A percentile compares a stretch with the other conserved stretches of the same genome.
Conservation (phyloP, 2,329 filamentous ascomycete species). For the Cladophialophora carrionii region DNA sequence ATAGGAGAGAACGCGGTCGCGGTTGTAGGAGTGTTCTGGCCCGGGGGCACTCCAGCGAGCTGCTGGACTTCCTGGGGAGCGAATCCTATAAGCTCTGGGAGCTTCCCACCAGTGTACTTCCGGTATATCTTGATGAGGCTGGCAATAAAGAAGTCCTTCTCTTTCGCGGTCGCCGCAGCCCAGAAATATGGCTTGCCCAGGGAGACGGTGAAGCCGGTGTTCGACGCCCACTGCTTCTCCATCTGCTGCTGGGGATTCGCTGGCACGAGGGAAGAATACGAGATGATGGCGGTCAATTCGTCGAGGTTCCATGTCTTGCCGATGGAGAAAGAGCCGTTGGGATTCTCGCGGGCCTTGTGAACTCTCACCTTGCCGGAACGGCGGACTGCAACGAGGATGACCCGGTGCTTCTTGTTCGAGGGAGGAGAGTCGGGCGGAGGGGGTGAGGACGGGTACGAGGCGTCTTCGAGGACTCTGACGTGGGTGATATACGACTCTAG, state of each 20-base stretch:
- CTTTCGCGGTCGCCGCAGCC: conserved; percentile 89
- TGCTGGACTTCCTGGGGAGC: conserved; percentile 76
- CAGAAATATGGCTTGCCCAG: conserved; percentile 96
- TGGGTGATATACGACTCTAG: conserved; percentile 98
- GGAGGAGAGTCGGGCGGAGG: conserved; percentile 76
- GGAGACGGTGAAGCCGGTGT: conserved; percentile 82
- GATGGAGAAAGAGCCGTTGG: conserved; percentile 91
- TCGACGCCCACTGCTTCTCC: conserved; percentile 74
- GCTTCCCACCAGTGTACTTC: conserved; percentile 88
- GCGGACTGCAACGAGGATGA: conserved; percentile 91
- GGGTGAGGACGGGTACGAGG: conserved; percentile 77
- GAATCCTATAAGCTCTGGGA: conserved; percentile 80
- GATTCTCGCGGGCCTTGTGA: conserved; percentile 96
- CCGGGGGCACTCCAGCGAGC: conserved; percentile 61
- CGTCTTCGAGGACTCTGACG: conserved; percentile 86
- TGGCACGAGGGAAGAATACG: conserved; percentile 68
- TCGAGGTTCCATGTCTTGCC: conserved; percentile 98
- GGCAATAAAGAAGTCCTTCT: conserved; percentile 98
- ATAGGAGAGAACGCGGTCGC: conserved; percentile 35
- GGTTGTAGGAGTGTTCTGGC: conserved; percentile 35
- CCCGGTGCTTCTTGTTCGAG: conserved; percentile 79
- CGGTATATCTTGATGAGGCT: conserved; percentile 94
- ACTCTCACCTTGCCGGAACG: conserved; percentile 91
- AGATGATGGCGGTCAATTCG: conserved; percentile 81
- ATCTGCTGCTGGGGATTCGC: conserved; percentile 63